phyloP scores from a whole-genome alignment of 495 filamentous ascomycete genomes.

The Glonium stellatum region DNA sequence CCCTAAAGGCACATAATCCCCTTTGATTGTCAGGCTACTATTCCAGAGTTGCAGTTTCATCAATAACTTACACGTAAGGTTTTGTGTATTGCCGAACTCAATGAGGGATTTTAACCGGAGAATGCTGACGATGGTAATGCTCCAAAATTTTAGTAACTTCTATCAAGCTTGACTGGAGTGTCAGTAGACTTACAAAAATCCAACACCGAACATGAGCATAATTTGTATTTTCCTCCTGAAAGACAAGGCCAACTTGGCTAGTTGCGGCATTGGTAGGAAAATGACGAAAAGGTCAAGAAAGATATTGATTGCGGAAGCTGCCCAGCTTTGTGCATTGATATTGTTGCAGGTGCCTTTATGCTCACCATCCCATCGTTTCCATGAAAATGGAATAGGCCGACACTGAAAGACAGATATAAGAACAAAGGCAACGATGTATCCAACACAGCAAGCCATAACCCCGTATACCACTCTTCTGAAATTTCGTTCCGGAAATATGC shows the following conservation, averaged over 20 bases:
- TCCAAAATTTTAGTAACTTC: too few relatives aligned
- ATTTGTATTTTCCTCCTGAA: constrained; percentile 45
- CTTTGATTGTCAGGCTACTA: background rate
- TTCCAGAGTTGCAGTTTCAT: too few relatives aligned
- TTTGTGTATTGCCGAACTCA: constrained; percentile 33
- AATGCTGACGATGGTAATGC: constrained; percentile 36
- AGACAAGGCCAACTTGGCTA: constrained; percentile 40
- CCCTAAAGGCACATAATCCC: constrained; percentile 28
- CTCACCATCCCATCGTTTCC: constrained; percentile 28
- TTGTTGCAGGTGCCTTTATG: constrained; percentile 25
- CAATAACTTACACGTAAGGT: constrained; percentile 21
- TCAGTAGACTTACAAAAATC: constrained; percentile 42
- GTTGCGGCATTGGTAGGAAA: constrained; percentile 39
- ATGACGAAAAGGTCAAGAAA: constrained; percentile 29
- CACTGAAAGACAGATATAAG: constrained; percentile 41
- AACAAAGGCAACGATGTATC: constrained; percentile 39
- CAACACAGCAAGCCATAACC: constrained; percentile 33
- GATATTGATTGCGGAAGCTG: constrained; percentile 26
- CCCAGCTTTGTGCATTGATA: constrained; percentile 20
- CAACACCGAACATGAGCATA: constrained; percentile 47
- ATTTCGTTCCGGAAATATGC: constrained; percentile 40
- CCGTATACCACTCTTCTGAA: constrained; percentile 30
- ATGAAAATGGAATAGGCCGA: constrained; percentile 32
- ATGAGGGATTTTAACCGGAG: constrained; percentile 38
- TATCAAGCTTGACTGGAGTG: constrained; percentile 1